These are phyloP conservation scores for Mikania micrantha DNA, from an alignment of 129 eudicot species.

Conservation along the genomic window DNA sequence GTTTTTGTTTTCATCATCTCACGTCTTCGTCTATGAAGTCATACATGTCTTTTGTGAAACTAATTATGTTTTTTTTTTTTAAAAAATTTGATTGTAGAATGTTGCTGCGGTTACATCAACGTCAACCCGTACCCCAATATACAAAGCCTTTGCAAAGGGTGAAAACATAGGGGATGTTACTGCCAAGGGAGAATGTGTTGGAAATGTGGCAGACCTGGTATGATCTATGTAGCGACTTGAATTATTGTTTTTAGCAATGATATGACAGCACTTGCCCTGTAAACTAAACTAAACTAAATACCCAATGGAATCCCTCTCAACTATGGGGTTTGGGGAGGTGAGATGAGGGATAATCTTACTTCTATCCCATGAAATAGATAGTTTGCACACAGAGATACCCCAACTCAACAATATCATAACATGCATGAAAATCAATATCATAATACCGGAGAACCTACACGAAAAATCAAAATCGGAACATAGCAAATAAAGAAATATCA, in stretches of 20 bases:
- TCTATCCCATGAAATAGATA: too few relatives aligned
- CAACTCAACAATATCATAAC: too few relatives aligned
- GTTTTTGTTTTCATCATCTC: conserved; percentile 23
- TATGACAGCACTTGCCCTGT: neutral
- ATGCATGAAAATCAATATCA: too few relatives aligned
- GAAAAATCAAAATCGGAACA: too few relatives aligned
- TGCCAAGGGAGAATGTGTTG: conserved; percentile 99
- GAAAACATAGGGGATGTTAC: conserved; percentile 98
- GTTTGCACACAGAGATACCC: too few relatives aligned
- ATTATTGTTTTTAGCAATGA: conserved; percentile 1
- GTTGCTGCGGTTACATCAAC: conserved; percentile 97
- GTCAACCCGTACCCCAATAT: conserved; percentile 95
- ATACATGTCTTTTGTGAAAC: conserved; percentile 4
- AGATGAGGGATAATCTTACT: too few relatives aligned
- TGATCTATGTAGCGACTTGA: conserved; percentile 4
- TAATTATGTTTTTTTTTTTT: conserved; percentile 12
- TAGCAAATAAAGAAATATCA: too few relatives aligned
- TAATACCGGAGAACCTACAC: too few relatives aligned
- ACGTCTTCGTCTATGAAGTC: neutral
- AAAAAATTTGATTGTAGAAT: conserved; percentile 52
- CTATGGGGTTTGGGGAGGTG: too few relatives aligned
- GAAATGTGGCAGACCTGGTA: conserved; percentile 96
- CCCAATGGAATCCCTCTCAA: too few relatives aligned
- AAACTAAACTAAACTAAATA: too few relatives aligned
- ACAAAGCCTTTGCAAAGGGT: conserved; percentile 97